phyloP scores from a whole-genome alignment of 176 grass and related monocot species.

The Rhynchospora breviuscula region DNA sequence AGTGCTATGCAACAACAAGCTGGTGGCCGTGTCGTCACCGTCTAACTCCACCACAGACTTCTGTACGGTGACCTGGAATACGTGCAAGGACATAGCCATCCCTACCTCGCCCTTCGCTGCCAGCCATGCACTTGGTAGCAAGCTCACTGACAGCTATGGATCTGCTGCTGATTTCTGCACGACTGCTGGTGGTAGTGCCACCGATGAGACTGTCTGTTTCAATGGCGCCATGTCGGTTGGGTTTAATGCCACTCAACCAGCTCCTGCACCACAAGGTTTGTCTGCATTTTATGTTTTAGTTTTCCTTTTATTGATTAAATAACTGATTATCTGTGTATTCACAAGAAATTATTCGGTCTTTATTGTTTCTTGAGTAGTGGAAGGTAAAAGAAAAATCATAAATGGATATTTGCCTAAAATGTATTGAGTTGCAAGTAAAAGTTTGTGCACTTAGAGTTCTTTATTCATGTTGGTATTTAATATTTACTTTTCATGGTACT shows the following conservation, averaged over 20 bases:
- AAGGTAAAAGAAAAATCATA: neutral
- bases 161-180: neutral
- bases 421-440: neutral
- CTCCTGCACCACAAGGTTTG: conserved; percentile 22
- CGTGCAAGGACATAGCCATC: conserved; percentile 1
- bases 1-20: neutral
- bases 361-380: neutral
- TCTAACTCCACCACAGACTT: conserved; percentile 13
- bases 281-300: too few relatives aligned
- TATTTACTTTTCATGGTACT: neutral
- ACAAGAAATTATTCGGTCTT: neutral
- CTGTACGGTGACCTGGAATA: conserved; percentile 5
- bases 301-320: neutral
- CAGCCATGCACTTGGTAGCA: neutral
- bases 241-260: conserved; percentile 15
- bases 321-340: neutral
- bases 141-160: too few relatives aligned
- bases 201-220: conserved; percentile 5
- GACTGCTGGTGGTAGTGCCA: neutral
- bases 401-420: neutral
- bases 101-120: neutral
- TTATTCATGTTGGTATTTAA: too few relatives aligned
- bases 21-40: neutral
- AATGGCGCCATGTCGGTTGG: neutral
- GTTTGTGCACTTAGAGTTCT: neutral